Evolutionary conservation across 177 flowering plant species (phyloP), one percentile per base, ranked within the genome.

Genomic region (Tripterygium wilfordii): DNA sequence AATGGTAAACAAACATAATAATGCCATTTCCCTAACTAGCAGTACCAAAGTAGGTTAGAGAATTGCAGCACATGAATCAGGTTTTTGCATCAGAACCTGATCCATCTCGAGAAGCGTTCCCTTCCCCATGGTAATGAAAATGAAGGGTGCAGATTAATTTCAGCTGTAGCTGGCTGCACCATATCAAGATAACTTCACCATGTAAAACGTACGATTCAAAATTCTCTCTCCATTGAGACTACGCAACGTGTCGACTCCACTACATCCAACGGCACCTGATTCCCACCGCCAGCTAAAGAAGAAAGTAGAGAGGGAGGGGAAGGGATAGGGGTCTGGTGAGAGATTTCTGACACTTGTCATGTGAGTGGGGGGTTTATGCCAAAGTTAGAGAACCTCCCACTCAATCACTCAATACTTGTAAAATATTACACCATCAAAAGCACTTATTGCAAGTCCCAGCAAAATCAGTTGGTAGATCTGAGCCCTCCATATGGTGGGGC

Each of bases 281-380:
- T 17, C 42, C 30, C 56, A 42, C 62, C 45, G 57, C 61, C 54
- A 58, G 33, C 51, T 24, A 12, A 33, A 32, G 28, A 14, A 51
- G 27, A 13, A 7, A 16, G 33, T 30, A 30, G 12, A 6, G 8
- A 7, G 12, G 33, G 33, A 30, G n/a, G n/a, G n/a, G n/a, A n/a
- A n/a, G n/a, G n/a, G n/a, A n/a, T n/a, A 68, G 54, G 51, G 33
- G 35, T 26, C 45, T 33, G 62, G 60, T 64, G 68, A 60, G 68
- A 60, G 65, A 40, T 57, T 30, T 73, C 84, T 82, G 84, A 78
- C 84, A 45, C 72, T n/a, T 60, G 68, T 66, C 88, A 74, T 75
- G 80, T 74, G 84, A 53, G 18, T 67, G 80, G 83, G 76, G 72
- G 32, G 18, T 63, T 60, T 47, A 52, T 49, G 52, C 51, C 51